Evolutionary conservation across 495 filamentous ascomycete genomes (phyloP).

Genomic region (Trichoderma orchidacearum): DNA sequence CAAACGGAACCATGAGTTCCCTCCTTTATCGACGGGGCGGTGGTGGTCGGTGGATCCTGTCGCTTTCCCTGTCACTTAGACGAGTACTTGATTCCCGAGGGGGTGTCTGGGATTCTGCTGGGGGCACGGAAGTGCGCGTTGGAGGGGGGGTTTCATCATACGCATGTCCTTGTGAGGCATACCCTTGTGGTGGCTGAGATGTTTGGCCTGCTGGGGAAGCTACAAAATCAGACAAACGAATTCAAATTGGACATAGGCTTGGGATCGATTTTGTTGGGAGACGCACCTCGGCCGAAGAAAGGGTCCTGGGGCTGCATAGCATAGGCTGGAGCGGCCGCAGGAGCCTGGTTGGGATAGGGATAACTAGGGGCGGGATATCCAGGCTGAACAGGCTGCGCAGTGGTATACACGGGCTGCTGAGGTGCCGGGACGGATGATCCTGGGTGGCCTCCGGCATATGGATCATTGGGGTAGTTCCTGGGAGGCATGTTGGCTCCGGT

Average conservation of each 20-base stretch:
- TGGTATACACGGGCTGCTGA: slow-evolving; percentile 2
- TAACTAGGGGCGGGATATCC: slow-evolving; percentile 13
- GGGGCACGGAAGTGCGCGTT: slow-evolving; percentile 13
- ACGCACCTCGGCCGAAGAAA: slow-evolving; percentile 39
- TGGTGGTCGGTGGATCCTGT: slow-evolving; percentile 18
- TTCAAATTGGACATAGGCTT: slow-evolving; percentile 5
- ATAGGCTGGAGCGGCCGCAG: slow-evolving; percentile 14
- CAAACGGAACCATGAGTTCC: not conserved
- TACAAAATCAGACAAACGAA: slow-evolving; percentile 34
- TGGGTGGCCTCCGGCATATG: not conserved
- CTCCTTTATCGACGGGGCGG: not conserved
- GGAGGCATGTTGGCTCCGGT: slow-evolving; percentile 7
- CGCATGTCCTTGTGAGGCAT: slow-evolving; percentile 17
- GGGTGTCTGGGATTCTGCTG: slow-evolving; percentile 14
- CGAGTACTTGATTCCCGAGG: slow-evolving; percentile 6
- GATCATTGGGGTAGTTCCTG: not conserved
- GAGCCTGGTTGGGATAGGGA: slow-evolving; percentile 18
- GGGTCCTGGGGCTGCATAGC: slow-evolving; percentile 27
- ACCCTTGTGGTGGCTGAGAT: slow-evolving; percentile 14
- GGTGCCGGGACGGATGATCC: slow-evolving; percentile 5
- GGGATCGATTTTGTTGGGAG: slow-evolving; percentile 20
- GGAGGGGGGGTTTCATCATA: slow-evolving; percentile 20
- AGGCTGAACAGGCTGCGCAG: not conserved
- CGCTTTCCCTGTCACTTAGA: slow-evolving; percentile 23
- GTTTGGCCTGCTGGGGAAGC: slow-evolving; percentile 35